Evolutionary conservation across 169 alveolate genomes (phyloP).

Genomic region (Plasmodium blacklocki): DNA sequence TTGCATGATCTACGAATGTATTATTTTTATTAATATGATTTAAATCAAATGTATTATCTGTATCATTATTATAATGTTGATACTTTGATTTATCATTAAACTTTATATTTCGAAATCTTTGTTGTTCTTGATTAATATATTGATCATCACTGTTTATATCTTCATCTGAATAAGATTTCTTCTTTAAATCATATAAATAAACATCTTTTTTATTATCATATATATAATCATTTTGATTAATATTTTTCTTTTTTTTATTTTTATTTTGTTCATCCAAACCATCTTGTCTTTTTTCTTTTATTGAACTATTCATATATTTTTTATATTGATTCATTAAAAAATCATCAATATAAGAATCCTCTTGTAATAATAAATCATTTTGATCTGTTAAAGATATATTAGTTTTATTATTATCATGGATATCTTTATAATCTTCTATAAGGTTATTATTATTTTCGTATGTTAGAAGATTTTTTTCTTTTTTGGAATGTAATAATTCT

Average conservation of each 20-base stretch:
- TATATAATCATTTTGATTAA: not conserved
- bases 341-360: conserved; percentile 13
- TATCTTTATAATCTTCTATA: conserved; percentile 2
- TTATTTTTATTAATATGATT: not conserved
- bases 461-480: too few species aligned
- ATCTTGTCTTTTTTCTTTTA: conserved; percentile 15
- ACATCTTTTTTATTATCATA: not conserved
- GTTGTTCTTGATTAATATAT: not conserved
- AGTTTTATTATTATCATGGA: not conserved
- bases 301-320: conserved; percentile 7
- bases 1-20: conserved; percentile 4
- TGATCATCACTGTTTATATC: not conserved
- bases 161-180: conserved; percentile 6
- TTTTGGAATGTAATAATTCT: too few species aligned
- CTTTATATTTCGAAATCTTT: not conserved
- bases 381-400: conserved; percentile 4
- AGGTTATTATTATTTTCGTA: not conserved
- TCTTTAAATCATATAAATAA: conserved; percentile 1
- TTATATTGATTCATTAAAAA: conserved; percentile 39
- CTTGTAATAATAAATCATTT: conserved; percentile 9
- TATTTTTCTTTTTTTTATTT: conserved; percentile 2
- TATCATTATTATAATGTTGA: too few species aligned
- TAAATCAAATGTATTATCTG: too few species aligned
- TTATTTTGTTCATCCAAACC: not conserved
- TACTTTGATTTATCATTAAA: not conserved